Percentiles rank a stretch among this genome's conserved stretches.
phyloP scores from a whole-genome alignment of 768 basidiomycete genomes.

The Baorangia bicolor region DNA sequence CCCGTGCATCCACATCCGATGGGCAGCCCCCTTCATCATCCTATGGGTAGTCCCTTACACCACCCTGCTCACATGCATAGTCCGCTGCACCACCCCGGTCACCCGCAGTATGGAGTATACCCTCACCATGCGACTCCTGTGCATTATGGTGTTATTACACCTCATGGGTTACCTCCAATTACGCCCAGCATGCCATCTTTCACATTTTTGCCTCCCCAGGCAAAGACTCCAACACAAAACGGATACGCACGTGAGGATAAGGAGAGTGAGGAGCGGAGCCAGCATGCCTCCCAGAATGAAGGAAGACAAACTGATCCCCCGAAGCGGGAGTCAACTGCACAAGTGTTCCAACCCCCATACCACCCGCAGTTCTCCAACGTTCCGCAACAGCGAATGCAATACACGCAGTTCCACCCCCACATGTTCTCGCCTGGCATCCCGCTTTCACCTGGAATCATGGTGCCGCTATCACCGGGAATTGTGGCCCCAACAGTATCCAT shows the following conservation, averaged over 20 bases:
- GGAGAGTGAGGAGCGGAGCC: neutral
- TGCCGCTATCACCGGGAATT: slow-evolving; percentile 28
- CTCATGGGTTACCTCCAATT: slow-evolving; percentile 85
- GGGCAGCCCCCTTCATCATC: slow-evolving; percentile 41
- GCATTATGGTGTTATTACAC: slow-evolving; percentile 50
- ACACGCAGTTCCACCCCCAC: slow-evolving; percentile 22
- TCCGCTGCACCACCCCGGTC: slow-evolving; percentile 30
- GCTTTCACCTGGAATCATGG: slow-evolving; percentile 31
- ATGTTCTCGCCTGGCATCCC: slow-evolving; percentile 34
- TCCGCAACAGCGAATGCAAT: slow-evolving; percentile 23
- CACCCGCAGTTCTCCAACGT: slow-evolving; percentile 12
- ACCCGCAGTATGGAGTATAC: slow-evolving; percentile 30
- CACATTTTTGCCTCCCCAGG: slow-evolving; percentile 66
- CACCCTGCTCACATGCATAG: slow-evolving; percentile 34
- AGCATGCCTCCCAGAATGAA: slow-evolving; percentile 3
- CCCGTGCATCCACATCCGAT: slow-evolving; percentile 27
- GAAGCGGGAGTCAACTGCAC: slow-evolving; percentile 8
- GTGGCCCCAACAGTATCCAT: slow-evolving; percentile 17
- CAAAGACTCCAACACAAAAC: slow-evolving; percentile 21
- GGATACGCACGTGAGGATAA: slow-evolving; percentile 3
- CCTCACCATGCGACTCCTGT: slow-evolving; percentile 19
- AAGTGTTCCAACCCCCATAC: slow-evolving; percentile 8
- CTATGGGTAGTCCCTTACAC: slow-evolving; percentile 32
- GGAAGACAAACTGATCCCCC: neutral
- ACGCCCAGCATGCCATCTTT: slow-evolving; percentile 99